Evolutionary conservation across 345 rosid genomes (phyloP), one percentile per base, ranked within the genome.

Genomic region (Aurinia saxatilis): DNA sequence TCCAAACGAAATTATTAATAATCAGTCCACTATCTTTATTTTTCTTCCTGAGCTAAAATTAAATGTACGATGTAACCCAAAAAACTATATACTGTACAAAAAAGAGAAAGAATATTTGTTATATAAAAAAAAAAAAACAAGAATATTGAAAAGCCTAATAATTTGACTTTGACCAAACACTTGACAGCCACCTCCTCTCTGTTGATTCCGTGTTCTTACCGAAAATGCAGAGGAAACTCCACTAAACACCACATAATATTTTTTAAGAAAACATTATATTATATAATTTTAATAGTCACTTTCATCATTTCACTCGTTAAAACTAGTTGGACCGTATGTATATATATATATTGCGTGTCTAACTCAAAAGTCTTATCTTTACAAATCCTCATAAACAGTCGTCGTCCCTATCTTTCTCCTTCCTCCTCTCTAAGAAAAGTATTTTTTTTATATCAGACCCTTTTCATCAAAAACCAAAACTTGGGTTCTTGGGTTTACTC

Each of bases 171-270:
- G 63, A 62, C 74, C 57, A 47, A 46, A 38, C 37, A n/a, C 10
- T 40, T 58, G 55, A 54, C 74, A 70, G 68, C 74, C 51, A 3
- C 39, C 57, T 38, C 49, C 63, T 47, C 15, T 47, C 63, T 62
- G 50, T 62, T 29, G 74, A 54, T 70, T 47, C 74, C 74, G 74
- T 70, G 74, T 70, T 62, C 57, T 70, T 46, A 62, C 63, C 74
- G 0, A 30, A 62, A 62, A 23, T 44, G 25, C 15, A 69, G 50
- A 61, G 42, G 36, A 53, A 62, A 70, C 38, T 54, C 68, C 68
- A 69, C 50, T 53, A 60, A 60, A 61, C 36, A 55, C 63, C 67
- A 69, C 8, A 45, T 2, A n/a, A n/a, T n/a, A n/a, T n/a, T n/a
- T n/a, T n/a, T 33, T 4, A 2, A 4, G 18, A 7, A 27, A 33